Conservation (phyloP, 2,329 filamentous ascomycete species). For the Graphiopsis chlorocephala region DNA sequence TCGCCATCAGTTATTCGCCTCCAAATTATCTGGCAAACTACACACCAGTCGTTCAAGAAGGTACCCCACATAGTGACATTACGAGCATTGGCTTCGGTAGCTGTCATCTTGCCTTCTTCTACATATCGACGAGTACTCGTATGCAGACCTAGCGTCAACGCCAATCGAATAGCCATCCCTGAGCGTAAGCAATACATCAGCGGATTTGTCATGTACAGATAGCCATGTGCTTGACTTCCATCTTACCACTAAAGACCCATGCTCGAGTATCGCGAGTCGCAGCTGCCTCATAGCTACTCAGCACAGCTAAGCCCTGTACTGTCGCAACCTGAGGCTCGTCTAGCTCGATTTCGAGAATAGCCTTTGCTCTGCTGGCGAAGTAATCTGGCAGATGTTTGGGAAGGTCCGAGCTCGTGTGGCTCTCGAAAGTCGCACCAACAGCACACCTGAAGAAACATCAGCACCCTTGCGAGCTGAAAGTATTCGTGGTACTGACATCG, state of each 20-base stretch:
- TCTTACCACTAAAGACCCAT: not conserved
- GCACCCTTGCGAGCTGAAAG: not conserved
- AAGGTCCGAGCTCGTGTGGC: not conserved
- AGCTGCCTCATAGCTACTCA: not conserved
- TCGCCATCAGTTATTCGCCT: not conserved
- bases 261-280: not conserved
- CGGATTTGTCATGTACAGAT: not conserved
- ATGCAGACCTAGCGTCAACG: not conserved
- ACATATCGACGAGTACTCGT: not conserved
- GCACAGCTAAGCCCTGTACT: not conserved
- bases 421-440: not conserved
- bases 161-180: not conserved
- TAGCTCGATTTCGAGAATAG: not conserved
- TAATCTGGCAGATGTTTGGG: not conserved
- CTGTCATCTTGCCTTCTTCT: not conserved
- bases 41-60: not conserved
- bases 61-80: not conserved
- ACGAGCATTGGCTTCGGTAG: not conserved
- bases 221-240: not conserved
- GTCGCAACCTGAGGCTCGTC: not conserved
- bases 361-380: not conserved
- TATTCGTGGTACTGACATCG: not conserved
- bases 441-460: not conserved
- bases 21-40: not conserved
- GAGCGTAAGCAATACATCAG: not conserved